These are phyloP conservation scores for Pseudonectria foliicola DNA, from an alignment of 2,329 filamentous ascomycete species.

Conservation along the genomic window DNA sequence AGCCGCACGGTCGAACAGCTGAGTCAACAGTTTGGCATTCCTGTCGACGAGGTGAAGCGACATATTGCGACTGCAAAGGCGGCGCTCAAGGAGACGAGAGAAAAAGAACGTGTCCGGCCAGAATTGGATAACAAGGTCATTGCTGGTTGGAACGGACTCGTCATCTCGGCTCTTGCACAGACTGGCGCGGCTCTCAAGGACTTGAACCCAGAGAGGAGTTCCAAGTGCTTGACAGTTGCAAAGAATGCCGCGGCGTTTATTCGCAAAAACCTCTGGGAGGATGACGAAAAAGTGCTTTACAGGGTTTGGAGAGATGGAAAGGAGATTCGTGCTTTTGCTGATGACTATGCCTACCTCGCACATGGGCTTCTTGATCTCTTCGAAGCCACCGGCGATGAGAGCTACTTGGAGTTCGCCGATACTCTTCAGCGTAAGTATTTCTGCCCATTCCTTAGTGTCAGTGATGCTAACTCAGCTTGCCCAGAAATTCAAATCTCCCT, in stretches of 20 bases:
- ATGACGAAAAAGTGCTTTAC: slow-evolving; percentile 54
- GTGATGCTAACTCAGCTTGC: slow-evolving; percentile 5
- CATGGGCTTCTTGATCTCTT: slow-evolving; percentile 79
- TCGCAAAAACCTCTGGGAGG: slow-evolving; percentile 64
- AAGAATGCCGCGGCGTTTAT: slow-evolving; percentile 66
- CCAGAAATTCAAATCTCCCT: slow-evolving; percentile 63
- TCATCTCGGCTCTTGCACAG: slow-evolving; percentile 74
- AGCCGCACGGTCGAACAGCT: slow-evolving; percentile 61
- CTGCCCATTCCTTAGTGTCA: background rate
- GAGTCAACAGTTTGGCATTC: slow-evolving; percentile 66
- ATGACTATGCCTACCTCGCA: slow-evolving; percentile 89
- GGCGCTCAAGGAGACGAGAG: slow-evolving; percentile 64
- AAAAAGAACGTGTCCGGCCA: slow-evolving; percentile 68
- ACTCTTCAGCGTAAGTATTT: slow-evolving; percentile 59
- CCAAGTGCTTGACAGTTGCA: slow-evolving; percentile 58
- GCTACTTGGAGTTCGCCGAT: slow-evolving; percentile 74
- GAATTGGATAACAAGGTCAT: slow-evolving; percentile 84
- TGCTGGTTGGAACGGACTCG: slow-evolving; percentile 80
- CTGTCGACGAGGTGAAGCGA: slow-evolving; percentile 59
- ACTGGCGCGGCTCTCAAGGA: slow-evolving; percentile 60
- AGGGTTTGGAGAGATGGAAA: slow-evolving; percentile 65
- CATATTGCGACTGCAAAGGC: slow-evolving; percentile 60
- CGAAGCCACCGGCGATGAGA: slow-evolving; percentile 69
- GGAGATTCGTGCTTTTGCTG: slow-evolving; percentile 69
- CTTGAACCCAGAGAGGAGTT: slow-evolving; percentile 49